Evolutionary conservation across 148 eudicot genomes (phyloP), one percentile per base, ranked within the genome.

Genomic region (Nyssa sinensis): DNA sequence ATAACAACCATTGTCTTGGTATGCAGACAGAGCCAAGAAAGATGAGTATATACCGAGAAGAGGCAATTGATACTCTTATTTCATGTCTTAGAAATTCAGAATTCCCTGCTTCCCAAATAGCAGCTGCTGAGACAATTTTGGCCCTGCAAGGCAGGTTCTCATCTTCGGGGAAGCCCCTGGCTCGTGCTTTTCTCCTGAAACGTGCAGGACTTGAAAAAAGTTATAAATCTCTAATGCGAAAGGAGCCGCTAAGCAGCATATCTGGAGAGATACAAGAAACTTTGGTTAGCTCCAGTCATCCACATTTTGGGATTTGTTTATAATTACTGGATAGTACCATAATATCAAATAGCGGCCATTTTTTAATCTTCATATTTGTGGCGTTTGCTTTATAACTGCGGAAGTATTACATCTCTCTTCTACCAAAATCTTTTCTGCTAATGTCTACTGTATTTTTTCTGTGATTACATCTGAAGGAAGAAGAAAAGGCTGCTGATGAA

Each of bases 31-130:
- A 86, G 49, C 89, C 89, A 34, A 83, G 89, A 75, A 86, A 86
- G 64, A 86, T 81, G 82, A 86, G 89, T 69, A 81, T 86, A 51
- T 86, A 83, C 53, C 51, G 89, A 63, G 89, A 86, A 81, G 89
- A 86, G 73, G 89, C 89, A 8, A 76, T 86, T 31, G 89, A 83
- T 83, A 57, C 66, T 25, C 84, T 86, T 28, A 81, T 86, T 57
- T 73, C 81, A 35, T 86, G 86, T 49, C 78, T 86, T 3, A 86
- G 74, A 49, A 83, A 83, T 67, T 59, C 86, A 21, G 86, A 83
- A 14, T 78, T 67, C 37, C 89, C 89, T 27, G 71, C 73, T 61
- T 76, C 82, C 28, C 89, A 86, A 74, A 72, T 86, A 69, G 78
- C 79, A 62, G 89, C 89, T 73, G 84, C 86, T 34, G 83, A 86